These are phyloP conservation scores for Thielaviopsis populi DNA, from an alignment of 2,329 filamentous ascomycete species.

Conservation along the genomic window DNA sequence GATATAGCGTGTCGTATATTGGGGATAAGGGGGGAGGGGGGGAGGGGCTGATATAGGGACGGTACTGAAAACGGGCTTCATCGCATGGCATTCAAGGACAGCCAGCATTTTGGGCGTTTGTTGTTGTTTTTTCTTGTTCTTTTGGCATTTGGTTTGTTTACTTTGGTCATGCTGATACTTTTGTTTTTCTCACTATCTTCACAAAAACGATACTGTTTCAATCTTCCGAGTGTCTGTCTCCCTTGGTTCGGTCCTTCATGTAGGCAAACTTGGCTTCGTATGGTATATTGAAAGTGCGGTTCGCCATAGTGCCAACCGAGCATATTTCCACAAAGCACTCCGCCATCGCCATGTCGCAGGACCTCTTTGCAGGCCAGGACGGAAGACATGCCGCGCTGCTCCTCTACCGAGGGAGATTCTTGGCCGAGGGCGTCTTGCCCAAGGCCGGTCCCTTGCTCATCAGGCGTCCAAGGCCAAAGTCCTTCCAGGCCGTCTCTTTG, in stretches of 20 bases:
- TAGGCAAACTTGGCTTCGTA: background rate
- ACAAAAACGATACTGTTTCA: background rate
- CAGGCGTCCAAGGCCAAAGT: constrained; percentile 56
- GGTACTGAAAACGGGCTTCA: constrained; percentile 1
- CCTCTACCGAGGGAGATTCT: constrained; percentile 20
- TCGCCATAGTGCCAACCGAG: background rate
- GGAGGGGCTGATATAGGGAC: background rate
- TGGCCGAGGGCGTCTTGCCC: constrained; percentile 19
- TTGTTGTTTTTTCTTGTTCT: constrained; percentile 1
- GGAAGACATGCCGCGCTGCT: background rate
- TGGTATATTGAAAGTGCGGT: background rate
- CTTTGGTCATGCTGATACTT: constrained; percentile 1
- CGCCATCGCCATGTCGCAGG: background rate
- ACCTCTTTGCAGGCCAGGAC: background rate
- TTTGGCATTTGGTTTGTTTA: background rate
- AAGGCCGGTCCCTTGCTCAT: constrained; percentile 45
- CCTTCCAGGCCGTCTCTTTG: constrained; percentile 62
- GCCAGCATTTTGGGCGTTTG: constrained; percentile 5
- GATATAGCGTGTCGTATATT: background rate
- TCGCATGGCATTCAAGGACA: constrained; percentile 2
- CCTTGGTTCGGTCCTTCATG: background rate
- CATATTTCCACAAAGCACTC: background rate
- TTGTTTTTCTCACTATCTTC: background rate
- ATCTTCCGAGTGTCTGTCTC: background rate
- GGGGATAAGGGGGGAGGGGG: background rate